These are phyloP conservation scores for Mycena amicta DNA, from an alignment of 768 basidiomycete genomes.

Conservation along the genomic window DNA sequence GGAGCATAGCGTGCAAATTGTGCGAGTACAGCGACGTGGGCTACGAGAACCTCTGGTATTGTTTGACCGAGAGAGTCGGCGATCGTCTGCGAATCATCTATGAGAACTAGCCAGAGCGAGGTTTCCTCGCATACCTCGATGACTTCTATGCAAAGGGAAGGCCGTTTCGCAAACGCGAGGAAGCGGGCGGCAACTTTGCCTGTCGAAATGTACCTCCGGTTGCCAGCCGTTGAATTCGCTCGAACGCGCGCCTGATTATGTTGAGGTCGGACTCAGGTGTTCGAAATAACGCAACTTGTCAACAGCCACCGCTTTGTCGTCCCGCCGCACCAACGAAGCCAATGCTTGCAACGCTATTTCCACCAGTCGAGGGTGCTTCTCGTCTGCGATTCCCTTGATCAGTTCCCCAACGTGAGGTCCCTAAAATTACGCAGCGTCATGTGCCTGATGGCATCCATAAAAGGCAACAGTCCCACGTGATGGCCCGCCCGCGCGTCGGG, in stretches of 20 bases:
- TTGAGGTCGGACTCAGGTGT: neutral
- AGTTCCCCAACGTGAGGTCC: conserved; percentile 72
- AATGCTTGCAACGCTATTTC: conserved; percentile 79
- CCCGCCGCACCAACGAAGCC: conserved; percentile 55
- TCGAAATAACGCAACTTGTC: conserved; percentile 61
- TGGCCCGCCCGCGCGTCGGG: no score
- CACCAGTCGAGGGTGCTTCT: conserved; percentile 53
- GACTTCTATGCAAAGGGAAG: conserved; percentile 52
- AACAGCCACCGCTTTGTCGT: conserved; percentile 52
- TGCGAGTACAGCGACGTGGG: conserved; percentile 70
- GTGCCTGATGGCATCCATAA: no score
- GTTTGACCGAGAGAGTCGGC: conserved; percentile 50
- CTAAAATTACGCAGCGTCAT: no score
- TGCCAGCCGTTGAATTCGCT: conserved; percentile 62
- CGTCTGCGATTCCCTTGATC: conserved; percentile 68
- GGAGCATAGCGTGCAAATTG: conserved; percentile 73
- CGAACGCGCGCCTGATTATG: conserved; percentile 68
- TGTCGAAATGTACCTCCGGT: conserved; percentile 61
- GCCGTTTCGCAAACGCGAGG: conserved; percentile 59
- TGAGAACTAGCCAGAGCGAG: neutral
- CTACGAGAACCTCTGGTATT: conserved; percentile 55
- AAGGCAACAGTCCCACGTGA: no score
- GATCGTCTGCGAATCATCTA: conserved; percentile 51
- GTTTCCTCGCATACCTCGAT: conserved; percentile 55
- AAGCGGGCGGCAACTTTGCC: conserved; percentile 85